Conservation (phyloP, 305 asterid genomes). For the Fraxinus xanthoxyloides region DNA sequence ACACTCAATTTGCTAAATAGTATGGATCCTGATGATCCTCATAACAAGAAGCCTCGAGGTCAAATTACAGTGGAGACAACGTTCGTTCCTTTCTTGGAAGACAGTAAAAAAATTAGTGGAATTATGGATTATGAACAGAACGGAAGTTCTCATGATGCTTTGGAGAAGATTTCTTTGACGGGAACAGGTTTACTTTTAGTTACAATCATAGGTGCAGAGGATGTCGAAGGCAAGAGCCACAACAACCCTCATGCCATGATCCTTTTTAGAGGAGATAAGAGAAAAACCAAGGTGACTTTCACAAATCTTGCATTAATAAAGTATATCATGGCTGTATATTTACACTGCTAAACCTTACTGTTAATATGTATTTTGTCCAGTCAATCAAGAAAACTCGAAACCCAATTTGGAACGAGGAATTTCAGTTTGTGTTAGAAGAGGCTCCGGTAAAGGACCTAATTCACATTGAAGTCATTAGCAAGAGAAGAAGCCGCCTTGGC, state of each 20-base stretch:
- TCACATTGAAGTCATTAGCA: constrained; percentile 61
- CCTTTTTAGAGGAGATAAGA: constrained; percentile 61
- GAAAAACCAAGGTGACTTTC: constrained; percentile 60
- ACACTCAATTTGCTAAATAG: constrained; percentile 52
- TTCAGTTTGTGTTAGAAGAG: constrained; percentile 65
- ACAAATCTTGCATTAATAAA: not conserved
- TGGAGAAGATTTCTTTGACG: constrained; percentile 30
- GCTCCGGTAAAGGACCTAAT: constrained; percentile 59
- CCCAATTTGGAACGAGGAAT: constrained; percentile 83
- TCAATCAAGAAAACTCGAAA: constrained; percentile 48
- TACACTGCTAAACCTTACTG: not conserved
- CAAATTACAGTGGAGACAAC: constrained; percentile 44
- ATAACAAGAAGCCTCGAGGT: constrained; percentile 57
- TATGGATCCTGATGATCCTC: constrained; percentile 52
- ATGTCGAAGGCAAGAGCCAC: constrained; percentile 65
- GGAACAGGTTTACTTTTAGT: constrained; percentile 72
- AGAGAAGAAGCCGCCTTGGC: constrained; percentile 42
- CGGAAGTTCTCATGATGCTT: constrained; percentile 26
- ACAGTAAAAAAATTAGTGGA: constrained; percentile 40
- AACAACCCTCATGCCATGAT: constrained; percentile 59
- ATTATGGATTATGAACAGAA: constrained; percentile 14
- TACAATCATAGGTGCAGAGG: constrained; percentile 49
- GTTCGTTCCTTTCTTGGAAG: constrained; percentile 68
- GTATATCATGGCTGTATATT: not conserved
- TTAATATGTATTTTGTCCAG: constrained; percentile 25